A percentile compares a stretch with the other conserved stretches of the same genome.
These are phyloP conservation scores for Cryptococcus maquisensis DNA, from an alignment of 1,284 basidiomycete species.

Conservation along the genomic window DNA sequence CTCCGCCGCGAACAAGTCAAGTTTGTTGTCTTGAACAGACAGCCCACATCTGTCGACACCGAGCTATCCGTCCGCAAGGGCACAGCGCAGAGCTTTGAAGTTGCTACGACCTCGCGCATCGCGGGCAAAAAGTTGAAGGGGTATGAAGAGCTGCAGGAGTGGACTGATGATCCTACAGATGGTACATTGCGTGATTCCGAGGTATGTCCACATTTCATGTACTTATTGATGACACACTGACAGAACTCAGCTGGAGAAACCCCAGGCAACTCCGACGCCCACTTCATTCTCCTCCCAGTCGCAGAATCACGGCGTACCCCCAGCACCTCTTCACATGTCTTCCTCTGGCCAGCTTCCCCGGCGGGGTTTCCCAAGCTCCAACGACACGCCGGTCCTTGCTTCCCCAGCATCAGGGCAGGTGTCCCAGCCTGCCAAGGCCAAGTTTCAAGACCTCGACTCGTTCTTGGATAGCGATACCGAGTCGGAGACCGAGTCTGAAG, in stretches of 20 bases:
- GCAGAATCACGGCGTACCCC: background rate
- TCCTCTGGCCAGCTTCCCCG: background rate
- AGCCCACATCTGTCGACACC: conserved; percentile 21
- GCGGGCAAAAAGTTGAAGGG: conserved; percentile 30
- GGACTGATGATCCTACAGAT: conserved; percentile 52
- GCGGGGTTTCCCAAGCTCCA: background rate
- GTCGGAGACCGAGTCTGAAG: conserved; percentile 32
- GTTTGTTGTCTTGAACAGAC: conserved; percentile 69
- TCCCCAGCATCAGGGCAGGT: conserved; percentile 19
- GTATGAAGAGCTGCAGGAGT: conserved; percentile 44
- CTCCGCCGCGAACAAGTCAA: conserved; percentile 74
- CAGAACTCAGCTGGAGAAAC: conserved; percentile 8
- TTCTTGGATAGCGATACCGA: conserved; percentile 45
- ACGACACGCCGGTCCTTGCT: background rate
- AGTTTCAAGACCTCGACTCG: conserved; percentile 47
- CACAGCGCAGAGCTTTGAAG: conserved; percentile 19
- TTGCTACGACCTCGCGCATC: conserved; percentile 43
- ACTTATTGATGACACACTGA: background rate
- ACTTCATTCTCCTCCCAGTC: conserved; percentile 9
- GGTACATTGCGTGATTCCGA: conserved; percentile 48
- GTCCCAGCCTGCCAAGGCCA: conserved; percentile 17
- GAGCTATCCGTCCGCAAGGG: background rate
- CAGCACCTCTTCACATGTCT: conserved; percentile 1
- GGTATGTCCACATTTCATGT: conserved; percentile 14
- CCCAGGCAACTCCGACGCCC: conserved; percentile 9